Base-by-base conservation (phyloP, 345 rosid genomes). In the Ceriops tagal region DNA sequence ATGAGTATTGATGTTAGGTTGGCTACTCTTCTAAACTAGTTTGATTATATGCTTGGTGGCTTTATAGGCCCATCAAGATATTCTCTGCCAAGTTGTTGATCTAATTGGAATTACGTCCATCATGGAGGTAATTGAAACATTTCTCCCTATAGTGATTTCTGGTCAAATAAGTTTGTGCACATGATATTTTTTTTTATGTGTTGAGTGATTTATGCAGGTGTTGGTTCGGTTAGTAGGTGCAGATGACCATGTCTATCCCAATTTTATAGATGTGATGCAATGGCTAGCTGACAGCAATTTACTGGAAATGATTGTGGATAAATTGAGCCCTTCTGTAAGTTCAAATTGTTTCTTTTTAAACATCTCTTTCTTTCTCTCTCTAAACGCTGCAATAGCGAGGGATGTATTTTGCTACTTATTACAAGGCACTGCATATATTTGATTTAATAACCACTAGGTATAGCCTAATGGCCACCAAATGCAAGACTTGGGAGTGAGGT, bases 21-120 rank as follows among this genome's bases (percentile, higher is more conserved):
- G 31, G 27, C 34, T 8, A 51, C 21, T 26, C 24, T n/a, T 11
- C 16, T 27, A 37, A 52, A 19, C 47, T 18, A 27, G 39, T 30
- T 21, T 70, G 47, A 26, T 28, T 28, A 37, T 58, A 39, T 30
- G 20, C 21, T 37, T 32, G 47, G 53, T 43, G 53, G 34, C 18
- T 18, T 74, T 49, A 65, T 88, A 92, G 99, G 93, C 81, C 31
- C 97, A 92, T 86, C 91, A 89, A 59, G 89, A 87, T 79, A 97
- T 92, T 72, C 85, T 96, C 71, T 69, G 84, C 69, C 89, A 85
- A 60, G 76, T 96, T 76, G 98, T 96, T 75, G 99, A 96, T 88
- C 89, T 96, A 77, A 96, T 96, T 62, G 98, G 99, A 75, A 88
- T 96, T 73, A 96, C 98, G 62, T 96, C 99, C 75, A 96, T 96